Evolutionary conservation across 257 asterid species (phyloP), one percentile per base, ranked within the genome.

Genomic region (Scutellaria barbata): DNA sequence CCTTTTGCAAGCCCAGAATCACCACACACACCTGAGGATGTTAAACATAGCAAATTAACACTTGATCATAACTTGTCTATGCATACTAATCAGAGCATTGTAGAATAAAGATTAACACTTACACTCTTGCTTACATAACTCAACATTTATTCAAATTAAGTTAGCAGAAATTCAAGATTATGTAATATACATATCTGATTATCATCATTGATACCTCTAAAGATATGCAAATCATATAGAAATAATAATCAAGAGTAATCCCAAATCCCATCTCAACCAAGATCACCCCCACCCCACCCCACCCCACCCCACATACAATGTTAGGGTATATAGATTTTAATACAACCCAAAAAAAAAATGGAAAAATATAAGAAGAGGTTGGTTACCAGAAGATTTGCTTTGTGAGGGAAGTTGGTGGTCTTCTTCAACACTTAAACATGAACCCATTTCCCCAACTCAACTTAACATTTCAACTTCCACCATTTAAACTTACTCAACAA

Each of bases 361-460:
- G n/a, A n/a, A n/a, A n/a, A n/a, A n/a, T n/a, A n/a, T n/a, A n/a
- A n/a, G n/a, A n/a, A n/a, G n/a, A 54, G 86, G 77, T 66, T 54
- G 71, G 5, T 56, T 53, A 47, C 71, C 66, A 8, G 82, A 74
- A 74, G 77, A 70, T 77, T 77, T 83, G 57, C 63, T 69, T 51
- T 66, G 79, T n/a, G 70, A 77, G 10, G 41, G 81, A 65, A 60
- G 77, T 53, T 63, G 79, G 25, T 73, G 61, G 66, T 74, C 90
- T 71, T 87, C 92, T 67, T 89, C 95, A 71, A 82, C 78, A 62
- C 98, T 92, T 5, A 89, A 47, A 75, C 98, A 92, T 71, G 94
- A 80, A 45, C 98, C 98, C 98, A 92, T 92, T 74, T 35, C n/a
- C 60, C 40, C 3, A 2, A 7, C 64, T 50, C 62, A 71, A 67